Conservation (phyloP, 441 rosid genomes). For the Brassica balearica region DNA sequence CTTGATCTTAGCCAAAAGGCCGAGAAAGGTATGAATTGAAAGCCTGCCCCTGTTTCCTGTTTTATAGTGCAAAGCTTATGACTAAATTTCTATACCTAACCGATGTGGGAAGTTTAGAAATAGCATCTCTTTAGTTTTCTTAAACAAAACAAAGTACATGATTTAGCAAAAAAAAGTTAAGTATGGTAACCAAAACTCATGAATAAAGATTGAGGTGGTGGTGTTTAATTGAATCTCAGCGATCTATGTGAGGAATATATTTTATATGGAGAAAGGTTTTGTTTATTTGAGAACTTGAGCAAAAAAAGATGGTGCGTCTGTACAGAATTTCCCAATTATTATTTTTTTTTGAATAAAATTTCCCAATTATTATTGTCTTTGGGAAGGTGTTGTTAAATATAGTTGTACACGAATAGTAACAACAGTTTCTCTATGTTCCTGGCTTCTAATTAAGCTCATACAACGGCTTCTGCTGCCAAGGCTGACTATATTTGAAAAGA, state of each 20-base stretch:
- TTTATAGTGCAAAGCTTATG: not conserved
- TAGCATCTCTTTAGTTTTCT: not conserved
- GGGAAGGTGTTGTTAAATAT: too few relatives aligned
- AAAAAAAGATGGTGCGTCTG: not conserved
- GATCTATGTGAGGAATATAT: not conserved
- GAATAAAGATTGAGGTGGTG: not conserved
- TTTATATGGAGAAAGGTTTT: not conserved
- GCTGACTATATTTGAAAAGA: not conserved
- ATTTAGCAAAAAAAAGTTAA: not conserved
- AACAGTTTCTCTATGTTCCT: too few relatives aligned
- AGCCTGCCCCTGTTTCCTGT: not conserved
- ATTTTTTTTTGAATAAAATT: too few relatives aligned
- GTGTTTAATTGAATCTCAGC: not conserved
- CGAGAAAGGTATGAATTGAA: constrained; percentile 55
- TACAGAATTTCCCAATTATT: too few relatives aligned
- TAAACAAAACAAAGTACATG: not conserved
- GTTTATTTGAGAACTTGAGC: not conserved
- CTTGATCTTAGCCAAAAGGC: constrained; percentile 99
- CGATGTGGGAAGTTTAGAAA: not conserved
- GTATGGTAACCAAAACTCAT: not conserved
- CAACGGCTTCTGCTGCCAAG: not conserved
- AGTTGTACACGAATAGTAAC: too few relatives aligned
- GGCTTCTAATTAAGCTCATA: not conserved
- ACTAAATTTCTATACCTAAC: not conserved
- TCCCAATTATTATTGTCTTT: too few relatives aligned